A percentile compares a stretch with the other conserved stretches of the same genome.
Evolutionary conservation across 805 yeast species (phyloP).

Genomic region (Brettanomyces nanus): DNA sequence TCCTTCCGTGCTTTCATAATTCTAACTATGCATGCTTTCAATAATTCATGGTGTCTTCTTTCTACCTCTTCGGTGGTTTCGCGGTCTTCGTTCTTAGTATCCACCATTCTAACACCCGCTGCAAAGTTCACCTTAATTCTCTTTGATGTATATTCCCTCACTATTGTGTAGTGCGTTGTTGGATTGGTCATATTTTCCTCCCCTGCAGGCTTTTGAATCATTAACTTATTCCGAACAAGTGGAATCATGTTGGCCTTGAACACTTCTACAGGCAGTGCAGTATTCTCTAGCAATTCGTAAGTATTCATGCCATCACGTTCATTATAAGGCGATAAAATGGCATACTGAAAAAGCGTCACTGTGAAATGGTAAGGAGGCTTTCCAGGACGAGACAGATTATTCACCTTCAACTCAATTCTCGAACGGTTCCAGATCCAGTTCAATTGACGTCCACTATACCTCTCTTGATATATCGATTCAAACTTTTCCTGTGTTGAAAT

Average conservation of each 20-base stretch:
- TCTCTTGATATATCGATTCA: constrained; percentile 56
- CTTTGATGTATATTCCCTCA: constrained; percentile 77
- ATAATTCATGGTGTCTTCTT: constrained; percentile 57
- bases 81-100: constrained; percentile 61
- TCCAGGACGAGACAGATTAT: constrained; percentile 73
- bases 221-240: constrained; percentile 66
- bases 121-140: constrained; percentile 73
- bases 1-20: constrained; percentile 91
- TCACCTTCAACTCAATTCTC: constrained; percentile 76
- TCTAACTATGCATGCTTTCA: constrained; percentile 91
- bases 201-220: constrained; percentile 59
- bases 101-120: constrained; percentile 33
- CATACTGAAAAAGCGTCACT: constrained; percentile 79
- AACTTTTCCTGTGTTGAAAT: constrained; percentile 57
- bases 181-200: constrained; percentile 42
- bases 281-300: constrained; percentile 52
- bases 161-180: constrained; percentile 58
- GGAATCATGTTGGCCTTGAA: constrained; percentile 75
- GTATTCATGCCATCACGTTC: constrained; percentile 52
- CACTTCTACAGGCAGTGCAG: constrained; percentile 57
- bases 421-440: constrained; percentile 96
- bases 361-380: constrained; percentile 75
- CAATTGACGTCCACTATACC: constrained; percentile 81
- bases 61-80: constrained; percentile 70
- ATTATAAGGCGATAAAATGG: constrained; percentile 80